Evolutionary conservation across 148 eudicot species (phyloP).

Genomic region (Arbutus unedo): DNA sequence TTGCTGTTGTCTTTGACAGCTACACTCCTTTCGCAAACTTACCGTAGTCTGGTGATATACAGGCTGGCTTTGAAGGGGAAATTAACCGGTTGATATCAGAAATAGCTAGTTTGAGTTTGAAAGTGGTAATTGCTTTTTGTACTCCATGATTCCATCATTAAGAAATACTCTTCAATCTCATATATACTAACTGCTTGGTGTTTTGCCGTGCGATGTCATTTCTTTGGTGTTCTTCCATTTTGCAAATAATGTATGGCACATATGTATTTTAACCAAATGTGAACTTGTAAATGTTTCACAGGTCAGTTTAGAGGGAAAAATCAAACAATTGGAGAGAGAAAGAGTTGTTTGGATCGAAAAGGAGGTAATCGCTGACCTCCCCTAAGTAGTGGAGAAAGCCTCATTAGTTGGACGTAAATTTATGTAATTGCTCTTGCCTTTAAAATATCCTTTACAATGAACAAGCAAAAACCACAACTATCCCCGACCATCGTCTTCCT

Average conservation of each 20-base stretch:
- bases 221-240: background rate
- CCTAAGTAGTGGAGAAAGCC: background rate
- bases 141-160: background rate
- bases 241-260: background rate
- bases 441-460: background rate
- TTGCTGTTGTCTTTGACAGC: background rate
- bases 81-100: conserved; percentile 48
- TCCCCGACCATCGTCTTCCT: background rate
- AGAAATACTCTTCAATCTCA: background rate
- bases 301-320: conserved; percentile 44
- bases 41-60: conserved; percentile 19
- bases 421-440: background rate
- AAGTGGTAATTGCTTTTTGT: conserved; percentile 36
- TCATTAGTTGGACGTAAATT: background rate
- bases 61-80: conserved; percentile 53
- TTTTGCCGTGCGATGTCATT: background rate
- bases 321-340: conserved; percentile 52
- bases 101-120: conserved; percentile 33
- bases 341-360: conserved; percentile 42
- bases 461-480: background rate
- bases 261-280: background rate
- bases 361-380: conserved; percentile 43
- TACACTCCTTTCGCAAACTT: background rate
- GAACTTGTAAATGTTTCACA: conserved; percentile 9
- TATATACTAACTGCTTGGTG: background rate